These are phyloP conservation scores for Aspergillus fumigatiaffinis DNA, from an alignment of 2,329 filamentous ascomycete species.

Conservation along the genomic window DNA sequence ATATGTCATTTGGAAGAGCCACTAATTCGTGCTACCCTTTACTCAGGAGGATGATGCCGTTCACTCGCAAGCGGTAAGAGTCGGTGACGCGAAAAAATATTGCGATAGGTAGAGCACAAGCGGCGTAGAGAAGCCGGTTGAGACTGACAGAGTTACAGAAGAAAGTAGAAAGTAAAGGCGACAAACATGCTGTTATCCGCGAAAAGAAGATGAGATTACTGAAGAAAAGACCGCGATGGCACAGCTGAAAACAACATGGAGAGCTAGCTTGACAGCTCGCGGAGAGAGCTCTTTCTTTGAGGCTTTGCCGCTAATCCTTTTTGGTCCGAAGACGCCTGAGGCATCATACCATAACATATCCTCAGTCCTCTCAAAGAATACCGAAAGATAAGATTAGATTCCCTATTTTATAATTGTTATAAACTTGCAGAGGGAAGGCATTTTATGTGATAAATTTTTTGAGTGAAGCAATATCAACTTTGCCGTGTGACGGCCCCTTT, in stretches of 20 bases:
- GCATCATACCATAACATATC: neutral
- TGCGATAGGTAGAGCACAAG: neutral
- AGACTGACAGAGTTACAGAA: neutral
- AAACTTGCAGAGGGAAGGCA: no score
- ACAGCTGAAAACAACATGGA: neutral
- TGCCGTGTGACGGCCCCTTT: neutral
- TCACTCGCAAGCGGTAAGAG: neutral
- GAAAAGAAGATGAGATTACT: neutral
- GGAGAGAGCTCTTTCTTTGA: neutral
- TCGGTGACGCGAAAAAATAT: neutral
- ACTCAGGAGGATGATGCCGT: neutral
- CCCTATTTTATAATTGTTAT: neutral
- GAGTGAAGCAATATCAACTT: neutral
- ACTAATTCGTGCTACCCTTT: neutral
- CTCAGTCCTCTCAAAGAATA: neutral
- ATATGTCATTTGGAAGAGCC: neutral
- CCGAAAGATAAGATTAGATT: neutral
- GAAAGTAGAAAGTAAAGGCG: neutral
- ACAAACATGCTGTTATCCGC: neutral
- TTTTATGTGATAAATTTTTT: neutral
- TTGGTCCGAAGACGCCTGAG: slow-evolving; percentile 4
- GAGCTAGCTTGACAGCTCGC: neutral
- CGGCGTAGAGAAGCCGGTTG: neutral
- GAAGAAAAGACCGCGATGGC: neutral
- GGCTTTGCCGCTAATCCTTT: slow-evolving; percentile 7